Conservation (phyloP, 176 grass and related monocot genomes). For the Phragmites australis region DNA sequence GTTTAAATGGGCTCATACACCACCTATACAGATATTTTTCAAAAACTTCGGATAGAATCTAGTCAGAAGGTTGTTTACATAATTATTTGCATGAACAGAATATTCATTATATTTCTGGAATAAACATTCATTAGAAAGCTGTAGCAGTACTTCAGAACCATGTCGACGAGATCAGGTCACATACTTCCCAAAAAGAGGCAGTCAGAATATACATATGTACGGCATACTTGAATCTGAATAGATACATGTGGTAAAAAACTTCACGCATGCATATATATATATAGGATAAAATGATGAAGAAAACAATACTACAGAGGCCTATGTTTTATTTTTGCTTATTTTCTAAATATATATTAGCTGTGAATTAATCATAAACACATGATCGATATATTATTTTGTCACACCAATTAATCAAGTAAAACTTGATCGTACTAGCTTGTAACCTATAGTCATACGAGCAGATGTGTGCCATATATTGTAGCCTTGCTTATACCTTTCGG, state of each 20-base stretch:
- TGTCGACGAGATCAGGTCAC: too few species aligned
- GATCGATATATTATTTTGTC: background rate
- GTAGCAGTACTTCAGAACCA: background rate
- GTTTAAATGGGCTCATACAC: too few species aligned
- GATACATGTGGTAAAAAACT: background rate
- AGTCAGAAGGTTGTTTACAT: background rate
- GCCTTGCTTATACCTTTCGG: background rate
- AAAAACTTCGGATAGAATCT: background rate
- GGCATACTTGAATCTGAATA: background rate
- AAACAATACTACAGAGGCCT: background rate
- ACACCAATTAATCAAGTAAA: conserved; percentile 12
- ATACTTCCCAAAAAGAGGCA: background rate
- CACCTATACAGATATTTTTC: too few species aligned
- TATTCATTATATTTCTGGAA: background rate
- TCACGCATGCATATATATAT: too few species aligned
- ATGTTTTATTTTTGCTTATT: background rate
- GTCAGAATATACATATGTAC: background rate
- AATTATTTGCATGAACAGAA: background rate
- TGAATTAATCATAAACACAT: conserved; percentile 15
- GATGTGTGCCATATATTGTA: conserved; percentile 4
- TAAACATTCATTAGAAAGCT: background rate
- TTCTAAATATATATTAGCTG: background rate
- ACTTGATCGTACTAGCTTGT: conserved; percentile 1
- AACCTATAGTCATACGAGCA: conserved; percentile 20
- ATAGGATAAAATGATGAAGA: background rate